phyloP scores from a whole-genome alignment of 352 stramenopile genomes.

The Aphanomyces invadans region DNA sequence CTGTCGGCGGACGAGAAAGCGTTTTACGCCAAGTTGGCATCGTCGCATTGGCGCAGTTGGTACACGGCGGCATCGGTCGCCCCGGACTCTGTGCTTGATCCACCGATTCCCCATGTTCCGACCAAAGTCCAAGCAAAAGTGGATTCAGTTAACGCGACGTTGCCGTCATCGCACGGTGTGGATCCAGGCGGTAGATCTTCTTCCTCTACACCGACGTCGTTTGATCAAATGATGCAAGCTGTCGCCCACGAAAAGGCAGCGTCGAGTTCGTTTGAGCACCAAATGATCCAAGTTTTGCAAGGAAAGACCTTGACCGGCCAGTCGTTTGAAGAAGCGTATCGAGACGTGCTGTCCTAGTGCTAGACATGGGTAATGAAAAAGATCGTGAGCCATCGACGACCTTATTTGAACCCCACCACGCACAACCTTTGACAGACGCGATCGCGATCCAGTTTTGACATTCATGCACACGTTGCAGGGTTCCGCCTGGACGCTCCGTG shows the following conservation, averaged over 20 bases:
- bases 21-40: background rate
- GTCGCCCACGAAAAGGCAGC: background rate
- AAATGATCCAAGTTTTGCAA: constrained; percentile 19
- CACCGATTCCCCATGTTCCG: background rate
- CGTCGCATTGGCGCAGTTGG: constrained; percentile 8
- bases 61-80: background rate
- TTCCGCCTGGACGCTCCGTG: too few relatives aligned
- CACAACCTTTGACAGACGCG: too few relatives aligned
- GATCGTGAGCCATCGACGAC: too few relatives aligned
- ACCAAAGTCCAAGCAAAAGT: background rate
- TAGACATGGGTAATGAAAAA: too few relatives aligned
- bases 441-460: too few relatives aligned
- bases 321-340: constrained; percentile 18
- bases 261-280: constrained; percentile 4
- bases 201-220: too few relatives aligned
- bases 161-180: too few relatives aligned
- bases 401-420: too few relatives aligned
- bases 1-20: background rate
- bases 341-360: background rate
- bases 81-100: background rate
- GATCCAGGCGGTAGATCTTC: too few relatives aligned
- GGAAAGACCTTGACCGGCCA: constrained; percentile 10
- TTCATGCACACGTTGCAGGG: too few relatives aligned
- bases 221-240: background rate
- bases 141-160: background rate